These are phyloP conservation scores for Tremellales sp. DNA, from an alignment of 1,284 basidiomycete genomes.

Conservation along the genomic window DNA sequence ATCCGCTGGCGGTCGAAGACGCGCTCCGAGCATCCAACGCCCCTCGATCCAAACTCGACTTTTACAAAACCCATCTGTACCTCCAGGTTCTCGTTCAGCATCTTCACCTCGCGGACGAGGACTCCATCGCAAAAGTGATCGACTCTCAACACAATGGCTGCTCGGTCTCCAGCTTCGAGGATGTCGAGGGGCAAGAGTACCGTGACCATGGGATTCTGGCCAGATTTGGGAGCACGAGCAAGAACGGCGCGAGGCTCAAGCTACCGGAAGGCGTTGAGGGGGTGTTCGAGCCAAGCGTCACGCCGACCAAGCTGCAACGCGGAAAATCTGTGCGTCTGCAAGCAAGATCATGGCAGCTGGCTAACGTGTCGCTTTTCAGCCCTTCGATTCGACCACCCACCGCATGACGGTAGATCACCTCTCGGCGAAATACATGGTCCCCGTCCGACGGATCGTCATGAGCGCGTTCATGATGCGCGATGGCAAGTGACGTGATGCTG, in stretches of 20 bases:
- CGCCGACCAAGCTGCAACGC: conserved; percentile 8
- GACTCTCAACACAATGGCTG: conserved; percentile 16
- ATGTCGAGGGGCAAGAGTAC: neutral
- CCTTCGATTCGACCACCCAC: conserved; percentile 34
- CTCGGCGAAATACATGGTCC: conserved; percentile 48
- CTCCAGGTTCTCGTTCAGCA: conserved; percentile 47
- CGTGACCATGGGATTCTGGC: too few relatives aligned
- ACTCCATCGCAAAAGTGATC: conserved; percentile 15
- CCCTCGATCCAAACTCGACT: conserved; percentile 48
- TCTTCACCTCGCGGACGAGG: conserved; percentile 35
- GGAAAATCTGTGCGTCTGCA: conserved; percentile 16
- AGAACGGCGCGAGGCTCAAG: conserved; percentile 10
- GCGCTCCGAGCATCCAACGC: conserved; percentile 40
- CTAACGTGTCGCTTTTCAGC: conserved; percentile 7
- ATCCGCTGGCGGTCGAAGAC: conserved; percentile 49
- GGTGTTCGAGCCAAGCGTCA: conserved; percentile 43
- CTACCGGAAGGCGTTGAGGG: conserved; percentile 46
- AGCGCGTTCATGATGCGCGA: conserved; percentile 47
- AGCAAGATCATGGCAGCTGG: neutral
- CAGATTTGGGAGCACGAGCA: too few relatives aligned
- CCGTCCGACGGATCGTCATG: conserved; percentile 42
- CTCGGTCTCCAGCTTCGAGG: neutral
- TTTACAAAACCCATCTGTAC: conserved; percentile 47
- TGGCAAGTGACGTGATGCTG: conserved; percentile 28
- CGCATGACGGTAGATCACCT: conserved; percentile 44